Evolutionary conservation across 495 filamentous ascomycete species (phyloP), one percentile per base, ranked within the genome.

Genomic region (Aspergillus cristatus): DNA sequence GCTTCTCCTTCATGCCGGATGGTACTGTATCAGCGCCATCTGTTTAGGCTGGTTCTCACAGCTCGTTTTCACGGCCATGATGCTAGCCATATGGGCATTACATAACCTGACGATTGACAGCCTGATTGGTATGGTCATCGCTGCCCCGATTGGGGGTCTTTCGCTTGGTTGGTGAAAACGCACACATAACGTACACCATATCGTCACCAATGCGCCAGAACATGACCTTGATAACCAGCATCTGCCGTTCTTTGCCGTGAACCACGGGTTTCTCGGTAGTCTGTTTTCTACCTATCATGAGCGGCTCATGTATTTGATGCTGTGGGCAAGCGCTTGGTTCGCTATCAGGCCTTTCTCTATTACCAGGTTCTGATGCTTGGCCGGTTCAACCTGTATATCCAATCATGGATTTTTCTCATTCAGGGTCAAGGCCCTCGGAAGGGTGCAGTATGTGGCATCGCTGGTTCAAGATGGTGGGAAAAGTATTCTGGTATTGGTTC

Each of bases 141-240:
- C 86, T 14, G 75, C 85, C 51, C 90, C 82, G 48, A 59, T 84
- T 13, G 86, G 86, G 18, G 86, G 86, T 1, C 64, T 94, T 11
- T 85, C 79, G 14, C 38, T 86, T 3, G 81, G 86, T 13, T 94
- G 86, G 86, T 94, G 86, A 86, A 94, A 94, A 60, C 69, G 70
- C 37, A 91, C 75, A 52, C 86, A 94, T 62, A 94, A 94, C 62
- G 86, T 94, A 20, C 86, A 94, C 57, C 86, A 94, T 51, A 81
- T 93, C 48, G 80, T 91, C 14, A 94, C 86, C 11, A 93, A 94
- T 59, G 76, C 80, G 37, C 82, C 86, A 28, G 86, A 90, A 53
- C 86, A 94, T 58, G 86, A 94, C 52, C 86, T 86, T 3, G 86
- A 93, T 54, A 94, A 89, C 45, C 75, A 94, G 57, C 84, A 90